Conservation (phyloP, 768 basidiomycete genomes). For the Porpolomopsis calyptriformis region DNA sequence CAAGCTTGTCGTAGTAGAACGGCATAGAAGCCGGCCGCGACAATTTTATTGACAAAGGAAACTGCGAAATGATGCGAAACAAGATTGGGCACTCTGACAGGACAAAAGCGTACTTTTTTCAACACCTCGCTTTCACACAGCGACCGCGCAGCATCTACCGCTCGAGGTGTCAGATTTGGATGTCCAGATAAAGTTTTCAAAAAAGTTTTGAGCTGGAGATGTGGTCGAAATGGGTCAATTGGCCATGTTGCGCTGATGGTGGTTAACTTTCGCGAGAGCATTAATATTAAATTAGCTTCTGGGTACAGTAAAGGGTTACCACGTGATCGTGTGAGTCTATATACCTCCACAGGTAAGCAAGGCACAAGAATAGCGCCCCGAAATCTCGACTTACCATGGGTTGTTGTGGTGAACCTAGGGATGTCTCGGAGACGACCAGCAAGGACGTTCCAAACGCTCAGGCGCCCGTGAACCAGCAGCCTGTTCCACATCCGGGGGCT, state of each 20-base stretch:
- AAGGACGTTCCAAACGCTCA: slow-evolving; percentile 12
- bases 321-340: too few species aligned
- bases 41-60: slow-evolving; percentile 52
- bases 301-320: too few species aligned
- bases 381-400: slow-evolving; percentile 34
- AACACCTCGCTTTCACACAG: slow-evolving; percentile 45
- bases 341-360: background rate
- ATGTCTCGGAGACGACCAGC: slow-evolving; percentile 13
- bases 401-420: slow-evolving; percentile 51
- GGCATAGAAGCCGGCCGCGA: slow-evolving; percentile 64
- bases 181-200: slow-evolving; percentile 55
- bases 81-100: background rate
- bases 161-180: slow-evolving; percentile 51
- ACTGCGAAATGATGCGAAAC: slow-evolving; percentile 32
- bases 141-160: slow-evolving; percentile 49
- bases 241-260: slow-evolving; percentile 55
- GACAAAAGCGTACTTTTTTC: slow-evolving; percentile 42
- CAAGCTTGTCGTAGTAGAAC: slow-evolving; percentile 59
- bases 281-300: slow-evolving; percentile 11
- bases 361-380: background rate
- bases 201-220: slow-evolving; percentile 60
- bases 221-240: slow-evolving; percentile 65
- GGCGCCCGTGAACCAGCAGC: slow-evolving; percentile 42
- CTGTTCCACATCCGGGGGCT: slow-evolving; percentile 28
- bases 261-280: slow-evolving; percentile 39